Base-by-base conservation (phyloP, 768 basidiomycete genomes). In the Amanita rubescens region DNA sequence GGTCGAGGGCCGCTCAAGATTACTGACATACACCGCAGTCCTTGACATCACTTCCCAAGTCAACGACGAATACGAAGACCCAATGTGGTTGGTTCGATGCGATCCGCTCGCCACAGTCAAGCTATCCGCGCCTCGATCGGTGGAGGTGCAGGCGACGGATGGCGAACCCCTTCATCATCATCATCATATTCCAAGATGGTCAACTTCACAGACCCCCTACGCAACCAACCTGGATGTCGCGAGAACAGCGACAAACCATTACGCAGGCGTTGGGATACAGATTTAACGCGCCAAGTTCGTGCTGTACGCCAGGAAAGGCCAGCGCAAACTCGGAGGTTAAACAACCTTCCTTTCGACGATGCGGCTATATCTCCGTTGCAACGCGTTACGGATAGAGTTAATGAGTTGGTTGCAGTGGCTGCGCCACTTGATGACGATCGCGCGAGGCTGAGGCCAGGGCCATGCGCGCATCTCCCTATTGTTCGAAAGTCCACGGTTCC, bases 381-480 rank as follows among this genome's bases (percentile, higher is more conserved):
- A 51, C 51, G 41, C n/a, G 34, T 51, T 39, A 42, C 51, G 19
- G n/a, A 51, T 51, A 42, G 19, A 20, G 41, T 51, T 30, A 51
- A 51, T 24, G 41, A 42, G 3, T 43, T n/a, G 51, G 42, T 3
- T 15, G 11, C 14, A 30, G 41, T 17, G 9, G 17, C 20, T 8
- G 15, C 20, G 14, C 41, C 41, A 32, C 10, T 8, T 30, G 27
- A 27, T 25, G 51, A 51, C 5, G 51, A n/a, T n/a, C n/a, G 51
- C 19, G 51, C 51, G 32, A 24, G 51, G 15, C 51, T 51, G 17
- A 51, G 32, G 33, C 41, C 41, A 43, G 51, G 51, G 27, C 51
- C 51, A 11, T 38, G 41, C 17, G 20, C 30, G 30, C 41, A 51
- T 34, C 51, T 42, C 8, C 51, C 51, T 3, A 27, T 51, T 19